Evolutionary conservation across 148 eudicot species (phyloP).

Genomic region (Talinum fruticosum): DNA sequence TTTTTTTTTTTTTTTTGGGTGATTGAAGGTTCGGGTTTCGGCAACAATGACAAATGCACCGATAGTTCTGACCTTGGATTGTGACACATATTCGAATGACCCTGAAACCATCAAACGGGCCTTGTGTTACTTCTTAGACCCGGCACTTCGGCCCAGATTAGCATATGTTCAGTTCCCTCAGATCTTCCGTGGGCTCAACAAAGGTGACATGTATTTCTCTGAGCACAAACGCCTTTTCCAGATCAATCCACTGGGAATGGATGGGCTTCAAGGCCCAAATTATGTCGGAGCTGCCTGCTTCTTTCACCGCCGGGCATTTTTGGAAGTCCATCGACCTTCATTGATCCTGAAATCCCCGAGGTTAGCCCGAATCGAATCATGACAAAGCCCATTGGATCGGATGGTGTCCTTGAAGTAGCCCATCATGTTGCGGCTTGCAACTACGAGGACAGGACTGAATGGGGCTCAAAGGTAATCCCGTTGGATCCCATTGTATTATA

Average conservation of each 20-base stretch:
- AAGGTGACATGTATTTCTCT: constrained; percentile 46
- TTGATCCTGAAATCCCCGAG: constrained; percentile 27
- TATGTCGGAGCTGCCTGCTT: constrained; percentile 73
- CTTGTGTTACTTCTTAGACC: constrained; percentile 57
- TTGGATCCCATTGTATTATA: too few species aligned
- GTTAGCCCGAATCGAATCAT: constrained; percentile 24
- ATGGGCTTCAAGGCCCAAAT: constrained; percentile 68
- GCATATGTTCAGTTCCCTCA: constrained; percentile 78
- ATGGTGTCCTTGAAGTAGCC: constrained; percentile 27
- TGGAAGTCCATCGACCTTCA: constrained; percentile 35
- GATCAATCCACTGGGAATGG: constrained; percentile 54
- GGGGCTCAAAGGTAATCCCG: constrained; percentile 46
- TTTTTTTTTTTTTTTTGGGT: not conserved
- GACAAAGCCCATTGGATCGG: constrained; percentile 25
- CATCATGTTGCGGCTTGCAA: constrained; percentile 33
- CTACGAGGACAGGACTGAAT: constrained; percentile 33
- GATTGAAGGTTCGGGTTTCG: constrained; percentile 68
- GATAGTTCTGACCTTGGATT: constrained; percentile 60
- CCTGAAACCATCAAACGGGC: constrained; percentile 53
- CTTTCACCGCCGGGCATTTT: constrained; percentile 53
- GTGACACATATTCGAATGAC: constrained; percentile 81
- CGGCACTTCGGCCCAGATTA: constrained; percentile 26
- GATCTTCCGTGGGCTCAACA: constrained; percentile 53
- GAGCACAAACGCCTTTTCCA: constrained; percentile 51
- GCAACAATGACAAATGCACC: constrained; percentile 78